Conservation (phyloP, 1,139 yeast species). For the Blastobotrys illinoisensis region DNA sequence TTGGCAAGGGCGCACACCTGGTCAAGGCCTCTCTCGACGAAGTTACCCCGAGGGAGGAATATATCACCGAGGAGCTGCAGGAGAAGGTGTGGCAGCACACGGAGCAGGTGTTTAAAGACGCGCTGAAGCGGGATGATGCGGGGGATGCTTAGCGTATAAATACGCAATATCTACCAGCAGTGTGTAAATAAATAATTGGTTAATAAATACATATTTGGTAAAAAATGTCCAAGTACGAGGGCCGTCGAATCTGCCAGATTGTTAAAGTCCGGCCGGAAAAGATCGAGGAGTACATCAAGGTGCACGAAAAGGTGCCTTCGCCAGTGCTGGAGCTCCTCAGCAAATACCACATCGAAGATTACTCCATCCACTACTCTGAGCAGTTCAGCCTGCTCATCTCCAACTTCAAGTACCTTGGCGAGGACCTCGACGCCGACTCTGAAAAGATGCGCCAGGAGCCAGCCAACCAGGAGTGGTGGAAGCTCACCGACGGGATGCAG, state of each 20-base stretch:
- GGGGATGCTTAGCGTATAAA: not conserved
- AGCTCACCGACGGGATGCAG: constrained; percentile 37
- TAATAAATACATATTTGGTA: not conserved
- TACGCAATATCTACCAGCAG: too few species aligned
- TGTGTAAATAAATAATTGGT: too few species aligned
- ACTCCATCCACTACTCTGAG: constrained; percentile 36
- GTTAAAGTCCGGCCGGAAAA: constrained; percentile 36
- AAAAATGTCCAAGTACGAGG: constrained; percentile 2
- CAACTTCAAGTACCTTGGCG: constrained; percentile 35
- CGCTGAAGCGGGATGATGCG: not conserved
- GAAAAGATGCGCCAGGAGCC: constrained; percentile 33
- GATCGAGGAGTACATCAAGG: constrained; percentile 34
- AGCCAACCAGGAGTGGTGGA: constrained; percentile 39
- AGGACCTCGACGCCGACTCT: constrained; percentile 34
- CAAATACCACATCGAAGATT: constrained; percentile 38
- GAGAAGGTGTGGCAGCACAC: constrained; percentile 28
- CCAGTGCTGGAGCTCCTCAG: constrained; percentile 31
- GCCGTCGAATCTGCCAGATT: constrained; percentile 36
- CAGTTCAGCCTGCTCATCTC: constrained; percentile 32
- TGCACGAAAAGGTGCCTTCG: constrained; percentile 30
- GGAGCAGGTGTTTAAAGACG: constrained; percentile 17
- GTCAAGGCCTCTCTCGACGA: constrained; percentile 16
- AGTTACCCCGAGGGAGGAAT: constrained; percentile 16
- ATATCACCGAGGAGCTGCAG: constrained; percentile 19
- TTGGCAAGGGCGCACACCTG: constrained; percentile 21